Conservation (phyloP, 2,329 filamentous ascomycete genomes). For the Microdochium paspali region DNA sequence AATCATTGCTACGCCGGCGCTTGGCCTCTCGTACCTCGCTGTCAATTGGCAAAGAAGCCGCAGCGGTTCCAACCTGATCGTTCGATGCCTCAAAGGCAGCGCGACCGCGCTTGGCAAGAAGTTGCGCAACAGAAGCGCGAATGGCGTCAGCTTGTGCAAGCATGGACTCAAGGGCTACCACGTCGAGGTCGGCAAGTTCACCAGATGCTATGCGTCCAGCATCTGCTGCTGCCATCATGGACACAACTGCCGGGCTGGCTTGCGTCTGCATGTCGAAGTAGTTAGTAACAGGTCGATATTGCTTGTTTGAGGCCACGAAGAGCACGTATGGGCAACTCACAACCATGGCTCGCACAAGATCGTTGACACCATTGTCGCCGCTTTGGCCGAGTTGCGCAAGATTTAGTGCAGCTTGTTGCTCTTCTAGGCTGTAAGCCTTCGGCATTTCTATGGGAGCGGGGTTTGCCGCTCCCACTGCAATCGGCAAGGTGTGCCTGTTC, state of each 20-base stretch:
- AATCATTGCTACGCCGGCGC: constrained; percentile 1
- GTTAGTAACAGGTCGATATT: constrained; percentile 2
- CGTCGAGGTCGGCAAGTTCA: constrained; percentile 31
- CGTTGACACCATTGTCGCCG: constrained; percentile 37
- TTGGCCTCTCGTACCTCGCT: neutral
- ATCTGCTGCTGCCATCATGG: constrained; percentile 38
- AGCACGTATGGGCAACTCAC: constrained; percentile 36
- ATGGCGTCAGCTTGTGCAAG: constrained; percentile 36
- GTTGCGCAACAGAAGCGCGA: constrained; percentile 27
- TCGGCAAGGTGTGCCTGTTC: constrained; percentile 10
- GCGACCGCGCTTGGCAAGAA: constrained; percentile 17
- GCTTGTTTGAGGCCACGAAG: neutral
- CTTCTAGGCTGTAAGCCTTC: constrained; percentile 39
- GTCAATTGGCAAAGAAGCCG: neutral
- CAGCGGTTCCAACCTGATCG: neutral
- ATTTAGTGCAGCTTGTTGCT: constrained; percentile 58
- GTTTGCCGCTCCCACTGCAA: constrained; percentile 3
- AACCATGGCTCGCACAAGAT: constrained; percentile 50
- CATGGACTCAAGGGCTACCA: constrained; percentile 35
- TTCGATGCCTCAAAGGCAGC: constrained; percentile 1
- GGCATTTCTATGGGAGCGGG: constrained; percentile 20
- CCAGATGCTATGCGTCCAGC: constrained; percentile 29
- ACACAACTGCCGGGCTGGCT: constrained; percentile 33
- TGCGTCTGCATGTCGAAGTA: constrained; percentile 22
- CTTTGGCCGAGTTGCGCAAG: constrained; percentile 47